Conservation (phyloP, 345 rosid genomes). For the Moricandia arvensis region DNA sequence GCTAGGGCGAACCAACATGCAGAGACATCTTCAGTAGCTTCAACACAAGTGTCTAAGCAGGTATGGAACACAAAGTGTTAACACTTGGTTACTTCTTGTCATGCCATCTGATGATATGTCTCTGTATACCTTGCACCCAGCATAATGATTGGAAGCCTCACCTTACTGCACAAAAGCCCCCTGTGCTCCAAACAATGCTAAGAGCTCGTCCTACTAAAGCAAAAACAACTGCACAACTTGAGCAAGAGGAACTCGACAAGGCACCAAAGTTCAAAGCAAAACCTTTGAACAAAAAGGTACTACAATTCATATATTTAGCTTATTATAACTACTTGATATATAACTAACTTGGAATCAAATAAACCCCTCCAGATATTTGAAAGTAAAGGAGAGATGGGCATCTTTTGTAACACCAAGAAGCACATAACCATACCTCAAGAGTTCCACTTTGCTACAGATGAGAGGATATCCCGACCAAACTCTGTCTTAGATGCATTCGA, state of each 20-base stretch:
- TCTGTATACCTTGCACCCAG: conserved; percentile 31
- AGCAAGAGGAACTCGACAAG: conserved; percentile 86
- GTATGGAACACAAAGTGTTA: conserved; percentile 36
- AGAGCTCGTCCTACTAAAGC: conserved; percentile 81
- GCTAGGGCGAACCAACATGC: conserved; percentile 74
- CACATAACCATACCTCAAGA: conserved; percentile 82
- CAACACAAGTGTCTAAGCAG: conserved; percentile 68
- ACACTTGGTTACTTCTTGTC: conserved; percentile 1
- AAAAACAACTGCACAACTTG: conserved; percentile 79
- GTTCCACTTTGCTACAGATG: conserved; percentile 83
- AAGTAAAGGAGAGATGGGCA: conserved; percentile 88
- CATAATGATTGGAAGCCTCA: conserved; percentile 58
- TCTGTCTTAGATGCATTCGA: conserved; percentile 72
- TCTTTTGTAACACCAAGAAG: conserved; percentile 73
- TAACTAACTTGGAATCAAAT: conserved; percentile 1
- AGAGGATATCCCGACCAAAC: conserved; percentile 68
- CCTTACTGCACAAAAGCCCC: conserved; percentile 78
- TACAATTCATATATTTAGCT: no score
- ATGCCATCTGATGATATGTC: conserved; percentile 18
- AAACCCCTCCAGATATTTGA: conserved; percentile 68
- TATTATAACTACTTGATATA: neutral
- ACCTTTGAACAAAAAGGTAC: conserved; percentile 92
- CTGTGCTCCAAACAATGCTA: conserved; percentile 71
- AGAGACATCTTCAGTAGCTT: conserved; percentile 77
- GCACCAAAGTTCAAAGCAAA: conserved; percentile 92